Conservation (phyloP, 1,139 yeast genomes). For the Yamadazyma mexicana region DNA sequence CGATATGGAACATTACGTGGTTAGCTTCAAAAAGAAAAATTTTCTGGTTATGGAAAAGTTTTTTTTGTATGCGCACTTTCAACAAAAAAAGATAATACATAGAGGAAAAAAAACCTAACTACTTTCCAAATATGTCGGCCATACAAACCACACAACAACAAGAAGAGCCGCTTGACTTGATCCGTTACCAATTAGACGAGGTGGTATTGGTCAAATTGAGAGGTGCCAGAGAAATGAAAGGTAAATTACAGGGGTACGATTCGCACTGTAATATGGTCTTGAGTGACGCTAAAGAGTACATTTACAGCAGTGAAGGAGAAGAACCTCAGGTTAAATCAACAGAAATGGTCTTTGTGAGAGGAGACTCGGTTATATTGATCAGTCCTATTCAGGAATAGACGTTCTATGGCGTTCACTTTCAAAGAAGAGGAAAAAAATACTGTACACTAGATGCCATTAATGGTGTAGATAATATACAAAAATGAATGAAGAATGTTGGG, state of each 20-base stretch:
- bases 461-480: background rate
- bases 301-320: constrained; percentile 56
- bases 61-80: background rate
- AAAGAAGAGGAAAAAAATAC: background rate
- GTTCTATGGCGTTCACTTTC: background rate
- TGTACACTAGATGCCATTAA: constrained; percentile 10
- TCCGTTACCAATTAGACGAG: constrained; percentile 86
- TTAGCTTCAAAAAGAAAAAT: constrained; percentile 6
- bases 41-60: constrained; percentile 1
- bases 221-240: constrained; percentile 93
- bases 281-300: constrained; percentile 88
- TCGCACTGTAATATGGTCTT: constrained; percentile 95
- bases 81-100: background rate
- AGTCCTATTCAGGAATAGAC: constrained; percentile 35
- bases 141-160: constrained; percentile 36
- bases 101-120: background rate
- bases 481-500: background rate
- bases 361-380: constrained; percentile 87
- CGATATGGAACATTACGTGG: constrained; percentile 5
- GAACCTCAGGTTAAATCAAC: constrained; percentile 57
- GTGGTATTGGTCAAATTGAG: constrained; percentile 84
- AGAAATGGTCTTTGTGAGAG: constrained; percentile 94
- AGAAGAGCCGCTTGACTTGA: constrained; percentile 78
- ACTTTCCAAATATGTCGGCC: constrained; percentile 33
- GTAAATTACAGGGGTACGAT: constrained; percentile 91